Evolutionary conservation across 2,329 filamentous ascomycete genomes (phyloP).

Genomic region (Rutstroemia sp.): DNA sequence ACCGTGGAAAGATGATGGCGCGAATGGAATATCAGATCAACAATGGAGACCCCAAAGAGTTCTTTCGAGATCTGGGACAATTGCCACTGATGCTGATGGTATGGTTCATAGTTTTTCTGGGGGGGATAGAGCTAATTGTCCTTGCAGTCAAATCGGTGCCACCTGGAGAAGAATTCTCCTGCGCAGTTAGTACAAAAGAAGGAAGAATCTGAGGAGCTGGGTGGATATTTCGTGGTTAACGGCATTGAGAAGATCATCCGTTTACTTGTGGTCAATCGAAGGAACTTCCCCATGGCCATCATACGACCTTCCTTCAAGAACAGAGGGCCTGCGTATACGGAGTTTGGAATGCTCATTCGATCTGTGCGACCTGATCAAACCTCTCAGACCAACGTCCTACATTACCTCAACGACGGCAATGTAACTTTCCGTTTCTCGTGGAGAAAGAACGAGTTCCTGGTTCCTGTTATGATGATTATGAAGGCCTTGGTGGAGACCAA

Average conservation of each 20-base stretch:
- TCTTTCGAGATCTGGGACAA: slow-evolving; percentile 77
- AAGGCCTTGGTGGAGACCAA: slow-evolving; percentile 95
- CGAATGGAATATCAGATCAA: slow-evolving; percentile 84
- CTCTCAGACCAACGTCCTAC: slow-evolving; percentile 92
- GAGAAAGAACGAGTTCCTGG: slow-evolving; percentile 94
- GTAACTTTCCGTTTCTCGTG: slow-evolving; percentile 96
- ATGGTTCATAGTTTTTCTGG: slow-evolving; percentile 16
- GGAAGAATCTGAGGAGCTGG: slow-evolving; percentile 92
- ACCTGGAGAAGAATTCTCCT: slow-evolving; percentile 80
- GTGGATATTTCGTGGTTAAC: slow-evolving; percentile 96
- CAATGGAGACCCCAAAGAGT: slow-evolving; percentile 74
- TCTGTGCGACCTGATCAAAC: slow-evolving; percentile 96
- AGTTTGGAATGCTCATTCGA: slow-evolving; percentile 83
- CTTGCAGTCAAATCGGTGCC: slow-evolving; percentile 73
- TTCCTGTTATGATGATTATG: slow-evolving; percentile 92
- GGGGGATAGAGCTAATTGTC: slow-evolving; percentile 18
- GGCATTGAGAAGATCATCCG: slow-evolving; percentile 96
- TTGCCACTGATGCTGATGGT: slow-evolving; percentile 92
- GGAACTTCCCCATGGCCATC: slow-evolving; percentile 95
- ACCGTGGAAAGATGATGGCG: slow-evolving; percentile 77
- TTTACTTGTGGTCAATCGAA: slow-evolving; percentile 78
- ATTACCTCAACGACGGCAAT: slow-evolving; percentile 93
- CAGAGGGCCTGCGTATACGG: slow-evolving; percentile 80
- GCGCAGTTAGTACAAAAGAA: slow-evolving; percentile 76
- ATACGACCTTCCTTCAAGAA: slow-evolving; percentile 83